A percentile compares a stretch with the other conserved stretches of the same genome.
phyloP scores from a whole-genome alignment of 805 yeast species.

The Nematodospora valgi region DNA sequence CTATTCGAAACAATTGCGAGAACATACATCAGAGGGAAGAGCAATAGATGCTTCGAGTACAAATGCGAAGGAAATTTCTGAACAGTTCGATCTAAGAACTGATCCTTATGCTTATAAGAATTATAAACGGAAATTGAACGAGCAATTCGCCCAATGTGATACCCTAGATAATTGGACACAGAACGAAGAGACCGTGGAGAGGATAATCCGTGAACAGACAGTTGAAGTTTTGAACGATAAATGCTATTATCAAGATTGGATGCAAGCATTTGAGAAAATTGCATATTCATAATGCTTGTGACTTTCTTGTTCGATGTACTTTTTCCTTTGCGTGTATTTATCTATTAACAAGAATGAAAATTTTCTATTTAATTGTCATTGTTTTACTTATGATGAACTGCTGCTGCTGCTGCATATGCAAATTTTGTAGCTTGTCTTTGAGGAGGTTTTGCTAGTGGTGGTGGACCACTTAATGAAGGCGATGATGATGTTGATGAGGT shows the following conservation, averaged over 20 bases:
- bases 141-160: constrained; percentile 23
- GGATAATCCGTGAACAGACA: constrained; percentile 32
- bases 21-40: constrained; percentile 2
- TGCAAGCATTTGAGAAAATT: constrained; percentile 18
- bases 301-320: not conserved
- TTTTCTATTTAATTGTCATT: constrained; percentile 1
- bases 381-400: constrained; percentile 32
- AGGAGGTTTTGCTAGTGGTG: constrained; percentile 1
- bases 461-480: constrained; percentile 1
- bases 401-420: constrained; percentile 48
- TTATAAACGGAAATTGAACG: constrained; percentile 18
- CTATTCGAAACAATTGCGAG: constrained; percentile 23
- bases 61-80: constrained; percentile 1
- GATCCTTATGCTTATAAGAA: constrained; percentile 38
- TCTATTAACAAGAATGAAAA: not conserved
- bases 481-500: constrained; percentile 2
- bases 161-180: constrained; percentile 33
- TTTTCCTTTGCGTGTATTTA: not conserved
- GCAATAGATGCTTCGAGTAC: constrained; percentile 4
- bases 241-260: constrained; percentile 38
- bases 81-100: constrained; percentile 26
- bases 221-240: constrained; percentile 29
- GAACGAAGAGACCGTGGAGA: constrained; percentile 33
- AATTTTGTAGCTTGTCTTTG: constrained; percentile 16
- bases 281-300: too few relatives aligned